Base-by-base conservation (phyloP, 176 grass and related monocot genomes). In the Aegilops bicornis region DNA sequence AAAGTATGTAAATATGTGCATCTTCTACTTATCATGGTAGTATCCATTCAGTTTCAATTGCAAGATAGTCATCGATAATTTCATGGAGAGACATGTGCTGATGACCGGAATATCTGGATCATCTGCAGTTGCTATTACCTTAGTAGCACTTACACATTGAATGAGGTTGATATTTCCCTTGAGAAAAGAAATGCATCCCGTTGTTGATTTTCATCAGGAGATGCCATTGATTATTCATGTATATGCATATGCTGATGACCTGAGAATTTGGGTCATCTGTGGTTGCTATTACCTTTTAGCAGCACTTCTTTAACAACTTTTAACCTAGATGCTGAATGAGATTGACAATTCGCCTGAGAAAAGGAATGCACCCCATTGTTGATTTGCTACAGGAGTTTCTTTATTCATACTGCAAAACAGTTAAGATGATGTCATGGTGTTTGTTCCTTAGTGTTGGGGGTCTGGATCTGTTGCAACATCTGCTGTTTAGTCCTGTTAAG, bases 1-100 rank as follows among this genome's bases (percentile, higher is more conserved):
- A 75, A 99, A 91, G 97, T 99, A 94, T 61, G 92, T 27, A 20
- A 69, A 31, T 10, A 86, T 63, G 27, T 24, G 23, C 23, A 74
- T 74, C 66, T 76, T 89, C 65, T 30, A 76, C 66, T 50, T 77
- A 62, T 68, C 7, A 62, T 61, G 7, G 3, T 27, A 61, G 16
- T 6, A 77, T 87, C 17, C 63, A 48, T 17, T 72, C 58, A 56
- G 30, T 89, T 78, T 54, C 1, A 22, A 16, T 84, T 64, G 73
- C 78, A 58, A 40, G 23, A 77, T 20, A 58, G 63, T 64, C 10
- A 42, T 64, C 4, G 1, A 10, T 64, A 66, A 16, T 14, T 84
- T 61, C 16, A 7, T 40, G 62, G 12, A 76, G 42, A 32, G 47
- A 22, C 62, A 69, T 77, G 6, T 77, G 13, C 39, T 71, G 37